phyloP scores from a whole-genome alignment of 2,329 filamentous ascomycete species.

The Scytalidium sp. region DNA sequence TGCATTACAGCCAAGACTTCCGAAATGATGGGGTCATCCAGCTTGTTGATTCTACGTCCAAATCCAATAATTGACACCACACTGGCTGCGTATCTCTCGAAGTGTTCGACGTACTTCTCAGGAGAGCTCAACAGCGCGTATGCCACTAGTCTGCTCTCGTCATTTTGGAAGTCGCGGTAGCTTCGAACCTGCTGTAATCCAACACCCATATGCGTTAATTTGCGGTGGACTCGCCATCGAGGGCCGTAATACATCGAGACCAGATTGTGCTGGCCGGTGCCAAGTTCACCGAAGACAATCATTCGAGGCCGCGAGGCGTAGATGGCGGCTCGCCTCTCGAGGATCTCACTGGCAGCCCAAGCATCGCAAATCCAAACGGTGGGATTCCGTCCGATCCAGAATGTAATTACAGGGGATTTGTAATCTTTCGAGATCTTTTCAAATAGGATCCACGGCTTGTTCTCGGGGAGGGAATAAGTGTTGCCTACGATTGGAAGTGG shows the following conservation, averaged over 20 bases:
- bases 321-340: conserved; percentile 17
- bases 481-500: conserved; percentile 19
- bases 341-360: conserved; percentile 15
- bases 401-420: conserved; percentile 16
- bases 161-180: conserved; percentile 17
- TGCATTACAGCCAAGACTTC: conserved; percentile 20
- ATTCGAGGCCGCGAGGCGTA: conserved; percentile 17
- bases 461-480: conserved; percentile 12
- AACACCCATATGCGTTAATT: conserved; percentile 19
- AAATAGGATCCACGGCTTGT: conserved; percentile 20
- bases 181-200: conserved; percentile 18
- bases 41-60: conserved; percentile 15
- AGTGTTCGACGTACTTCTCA: conserved; percentile 16
- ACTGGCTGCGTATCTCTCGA: conserved; percentile 18
- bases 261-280: conserved; percentile 14
- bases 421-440: conserved; percentile 15
- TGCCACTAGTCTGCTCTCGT: conserved; percentile 18
- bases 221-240: conserved; percentile 18
- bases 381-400: conserved; percentile 19
- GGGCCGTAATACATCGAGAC: conserved; percentile 19
- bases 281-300: conserved; percentile 18
- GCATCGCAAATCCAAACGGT: conserved; percentile 17
- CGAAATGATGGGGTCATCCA: conserved; percentile 16
- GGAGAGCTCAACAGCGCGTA: conserved; percentile 14
- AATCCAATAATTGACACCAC: conserved; percentile 22